These are phyloP conservation scores for Cylindrotheca fusiformis DNA, from an alignment of 108 stramenopile genomes.

Conservation along the genomic window DNA sequence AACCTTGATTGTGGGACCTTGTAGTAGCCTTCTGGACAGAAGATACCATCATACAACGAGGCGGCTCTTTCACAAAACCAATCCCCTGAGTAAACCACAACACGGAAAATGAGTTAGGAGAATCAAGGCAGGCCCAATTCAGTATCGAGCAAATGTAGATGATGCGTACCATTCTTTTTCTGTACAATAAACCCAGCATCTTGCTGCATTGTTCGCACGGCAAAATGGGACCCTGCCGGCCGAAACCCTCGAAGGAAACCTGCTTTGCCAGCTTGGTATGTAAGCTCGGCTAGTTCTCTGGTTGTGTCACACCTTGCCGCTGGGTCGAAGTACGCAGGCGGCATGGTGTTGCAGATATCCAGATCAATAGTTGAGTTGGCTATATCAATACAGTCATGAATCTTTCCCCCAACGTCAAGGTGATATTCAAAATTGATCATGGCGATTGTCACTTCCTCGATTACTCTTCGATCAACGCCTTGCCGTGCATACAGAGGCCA, in stretches of 20 bases:
- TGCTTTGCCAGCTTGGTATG: neutral
- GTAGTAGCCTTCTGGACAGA: slow-evolving; percentile 30
- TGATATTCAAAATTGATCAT: slow-evolving; percentile 17
- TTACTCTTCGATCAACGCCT: slow-evolving; percentile 22
- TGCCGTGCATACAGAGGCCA: slow-evolving; percentile 15
- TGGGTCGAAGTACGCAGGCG: neutral
- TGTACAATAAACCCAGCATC: slow-evolving; percentile 8
- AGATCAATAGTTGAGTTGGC: neutral
- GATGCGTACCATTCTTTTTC: slow-evolving; percentile 3
- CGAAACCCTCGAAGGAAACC: slow-evolving; percentile 6
- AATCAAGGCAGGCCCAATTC: no score
- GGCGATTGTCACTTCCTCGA: slow-evolving; percentile 22
- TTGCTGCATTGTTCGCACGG: slow-evolving; percentile 7
- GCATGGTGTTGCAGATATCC: neutral
- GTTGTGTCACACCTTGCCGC: slow-evolving; percentile 7
- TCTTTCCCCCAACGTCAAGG: slow-evolving; percentile 2
- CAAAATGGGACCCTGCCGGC: slow-evolving; percentile 11
- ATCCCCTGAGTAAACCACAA: neutral
- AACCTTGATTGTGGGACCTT: slow-evolving; percentile 1
- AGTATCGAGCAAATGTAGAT: no score
- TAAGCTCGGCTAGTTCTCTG: neutral
- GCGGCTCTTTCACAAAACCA: slow-evolving; percentile 13
- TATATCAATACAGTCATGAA: slow-evolving; percentile 5
- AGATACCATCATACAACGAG: slow-evolving; percentile 26
- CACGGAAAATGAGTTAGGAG: no score